Evolutionary conservation across 371 early-diverging fungal species (phyloP), one percentile per base, ranked within the genome.

Genomic region (Rhizopus delemar): DNA sequence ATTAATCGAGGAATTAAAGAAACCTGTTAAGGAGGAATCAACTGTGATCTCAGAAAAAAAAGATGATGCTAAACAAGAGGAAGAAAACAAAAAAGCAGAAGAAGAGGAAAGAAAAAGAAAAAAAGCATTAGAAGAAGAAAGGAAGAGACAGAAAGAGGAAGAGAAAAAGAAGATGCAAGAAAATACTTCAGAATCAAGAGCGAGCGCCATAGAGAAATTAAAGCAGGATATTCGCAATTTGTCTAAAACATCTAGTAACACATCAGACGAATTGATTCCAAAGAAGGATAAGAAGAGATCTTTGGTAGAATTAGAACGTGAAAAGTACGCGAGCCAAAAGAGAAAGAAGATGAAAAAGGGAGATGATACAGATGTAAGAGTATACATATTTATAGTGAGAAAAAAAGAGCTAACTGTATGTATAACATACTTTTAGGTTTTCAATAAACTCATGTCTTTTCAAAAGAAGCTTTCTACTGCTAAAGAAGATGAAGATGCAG

Each of bases 191-290:
- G 62, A 76, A 36, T 39, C 60, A 32, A 56, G 62, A 46, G 41
- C 56, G 8, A 66, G 66, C 28, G 72, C 76, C n/a, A 84, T 85
- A 31, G 82, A 81, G 45, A 73, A 79, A 31, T 54, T 87, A 22
- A 83, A 81, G 49, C 64, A 73, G 33, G 87, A 87, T 35, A 85
- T 86, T 51, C 81, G 78, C 12, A 77, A 81, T 55, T 77, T 85
- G 61, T 75, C 79, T 16, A 69, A 73, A 43, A 62, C 71, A n/a
- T 58, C 57, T 3, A 8, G 4, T 29, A 57, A 62, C 0, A 68
- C 63, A 6, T 65, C 71, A 33, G 59, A 66, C 41, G 57, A 59
- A 48, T 11, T 33, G 13, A 6, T 29, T 15, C 36, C n/a, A 0
- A 59, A 56, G 15, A 73, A 65, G 34, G 64, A 71, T 31, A 69